A percentile compares a stretch with the other conserved stretches of the same genome.
phyloP scores from a whole-genome alignment of 179 eudicot species.

The Sideroxylon spinosum region DNA sequence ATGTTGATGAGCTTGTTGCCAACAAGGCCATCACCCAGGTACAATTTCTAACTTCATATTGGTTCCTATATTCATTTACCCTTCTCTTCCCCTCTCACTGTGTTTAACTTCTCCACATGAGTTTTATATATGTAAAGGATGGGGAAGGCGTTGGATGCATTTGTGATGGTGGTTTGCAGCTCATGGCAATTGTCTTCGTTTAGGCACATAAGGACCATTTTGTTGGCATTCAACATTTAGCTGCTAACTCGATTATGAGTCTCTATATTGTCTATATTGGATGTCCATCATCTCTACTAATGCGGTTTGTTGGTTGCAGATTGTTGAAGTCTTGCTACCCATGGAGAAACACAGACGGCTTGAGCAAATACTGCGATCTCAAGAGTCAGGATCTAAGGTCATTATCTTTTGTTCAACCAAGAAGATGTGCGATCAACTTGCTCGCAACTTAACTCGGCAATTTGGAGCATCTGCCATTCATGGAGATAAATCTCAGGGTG shows the following conservation, averaged over 20 bases:
- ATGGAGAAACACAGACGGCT: slow-evolving; percentile 79
- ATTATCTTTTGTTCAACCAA: slow-evolving; percentile 92
- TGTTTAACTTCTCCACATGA: background rate
- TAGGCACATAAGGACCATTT: background rate
- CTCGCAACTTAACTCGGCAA: slow-evolving; percentile 60
- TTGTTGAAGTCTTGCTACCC: slow-evolving; percentile 60
- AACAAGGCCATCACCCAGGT: slow-evolving; percentile 98
- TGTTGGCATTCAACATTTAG: background rate
- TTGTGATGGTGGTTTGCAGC: too few relatives aligned
- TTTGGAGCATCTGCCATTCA: slow-evolving; percentile 92
- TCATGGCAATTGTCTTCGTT: too few relatives aligned
- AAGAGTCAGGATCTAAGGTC: slow-evolving; percentile 89
- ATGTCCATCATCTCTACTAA: background rate
- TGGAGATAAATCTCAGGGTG: slow-evolving; percentile 83
- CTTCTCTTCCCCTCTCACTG: background rate
- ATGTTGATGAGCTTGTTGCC: slow-evolving; percentile 90
- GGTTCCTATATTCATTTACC: background rate
- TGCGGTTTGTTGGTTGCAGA: slow-evolving; percentile 34
- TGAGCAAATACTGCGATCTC: slow-evolving; percentile 80
- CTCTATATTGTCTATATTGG: background rate
- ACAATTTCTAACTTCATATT: background rate
- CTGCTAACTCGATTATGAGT: too few relatives aligned
- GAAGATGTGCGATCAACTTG: slow-evolving; percentile 89
- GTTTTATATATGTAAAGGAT: background rate
- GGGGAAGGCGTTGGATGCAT: too few relatives aligned